Evolutionary conservation across 805 yeast genomes (phyloP).

Genomic region (Monosporozyma aerobia): DNA sequence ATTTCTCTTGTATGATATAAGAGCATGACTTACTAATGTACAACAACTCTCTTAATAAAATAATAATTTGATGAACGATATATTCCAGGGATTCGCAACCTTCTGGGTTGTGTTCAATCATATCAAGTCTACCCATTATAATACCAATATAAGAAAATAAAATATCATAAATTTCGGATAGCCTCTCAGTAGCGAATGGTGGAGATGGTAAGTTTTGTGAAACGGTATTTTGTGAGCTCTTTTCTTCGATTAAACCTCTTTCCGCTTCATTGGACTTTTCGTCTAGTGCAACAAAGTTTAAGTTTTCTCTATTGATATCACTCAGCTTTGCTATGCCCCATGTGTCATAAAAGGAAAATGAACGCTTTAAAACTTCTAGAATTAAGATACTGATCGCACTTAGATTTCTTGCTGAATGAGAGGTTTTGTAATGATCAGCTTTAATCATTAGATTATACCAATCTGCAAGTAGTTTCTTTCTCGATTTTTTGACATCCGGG

Average conservation of each 20-base stretch:
- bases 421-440: slow-evolving; percentile 65
- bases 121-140: slow-evolving; percentile 66
- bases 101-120: slow-evolving; percentile 61
- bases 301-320: slow-evolving; percentile 32
- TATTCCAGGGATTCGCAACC: slow-evolving; percentile 64
- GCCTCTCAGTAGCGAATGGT: slow-evolving; percentile 54
- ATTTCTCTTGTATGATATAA: slow-evolving; percentile 26
- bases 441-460: slow-evolving; percentile 74
- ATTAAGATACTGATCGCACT: slow-evolving; percentile 55
- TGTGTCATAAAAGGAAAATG: slow-evolving; percentile 53
- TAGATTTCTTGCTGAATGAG: slow-evolving; percentile 47
- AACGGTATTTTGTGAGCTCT: neutral
- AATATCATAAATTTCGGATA: slow-evolving; percentile 54
- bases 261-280: neutral
- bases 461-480: slow-evolving; percentile 65
- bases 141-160: slow-evolving; percentile 54
- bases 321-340: slow-evolving; percentile 58
- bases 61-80: slow-evolving; percentile 58
- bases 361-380: slow-evolving; percentile 57
- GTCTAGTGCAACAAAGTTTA: slow-evolving; percentile 12
- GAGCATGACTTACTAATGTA: slow-evolving; percentile 47
- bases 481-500: slow-evolving; percentile 50
- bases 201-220: slow-evolving; percentile 34
- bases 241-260: neutral
- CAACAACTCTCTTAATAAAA: slow-evolving; percentile 53